Evolutionary conservation across 371 early-diverging fungal genomes (phyloP), one percentile per base, ranked within the genome.

Genomic region (Saksenaea oblongispora): DNA sequence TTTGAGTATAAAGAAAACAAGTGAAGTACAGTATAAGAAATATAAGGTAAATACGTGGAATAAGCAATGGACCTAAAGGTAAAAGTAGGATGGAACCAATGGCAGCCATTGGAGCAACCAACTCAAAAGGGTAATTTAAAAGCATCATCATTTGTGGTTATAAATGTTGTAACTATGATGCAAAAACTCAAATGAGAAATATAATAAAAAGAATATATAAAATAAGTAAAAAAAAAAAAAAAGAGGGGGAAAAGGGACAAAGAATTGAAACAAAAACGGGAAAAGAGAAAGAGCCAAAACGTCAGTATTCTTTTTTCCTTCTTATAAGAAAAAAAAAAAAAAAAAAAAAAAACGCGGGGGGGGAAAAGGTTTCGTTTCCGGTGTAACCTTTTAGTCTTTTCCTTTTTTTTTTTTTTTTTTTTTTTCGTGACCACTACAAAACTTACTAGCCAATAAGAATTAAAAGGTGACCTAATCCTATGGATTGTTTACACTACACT

Each of bases 41-140:
- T 42, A 73, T 59, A 28, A 83, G 73, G 61, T 86, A 84, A 15
- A 72, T 64, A 18, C 76, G 79, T 15, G 86, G 86, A n/a, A 84
- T 71, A 36, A 83, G 62, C 5, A 84, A 34, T 3, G 86, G 86
- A 0, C 86, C 86, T 34, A 82, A 59, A 18, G 79, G 70, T 27
- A 86, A 58, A 13, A 82, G 61, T 22, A 83, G 55, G 54, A 84
- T 66, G 35, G 86, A 82, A 15, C 71, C 72, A 57, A 84, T 71
- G 51, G 81, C 84, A 31, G 72, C 73, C 69, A 82, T 74, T 18
- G 84, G 84, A 22, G 84, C 82, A 41, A 84, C 82, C 11, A 84
- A 63, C 63, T 84, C 81, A 63, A 79, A 79, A 10, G 80, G 76
- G 65, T 79, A 79, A 39, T 66, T 74, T 26, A 76, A 63, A 24